Base-by-base conservation (phyloP, 1,284 basidiomycete genomes). In the Moesziomyces globuligerus region DNA sequence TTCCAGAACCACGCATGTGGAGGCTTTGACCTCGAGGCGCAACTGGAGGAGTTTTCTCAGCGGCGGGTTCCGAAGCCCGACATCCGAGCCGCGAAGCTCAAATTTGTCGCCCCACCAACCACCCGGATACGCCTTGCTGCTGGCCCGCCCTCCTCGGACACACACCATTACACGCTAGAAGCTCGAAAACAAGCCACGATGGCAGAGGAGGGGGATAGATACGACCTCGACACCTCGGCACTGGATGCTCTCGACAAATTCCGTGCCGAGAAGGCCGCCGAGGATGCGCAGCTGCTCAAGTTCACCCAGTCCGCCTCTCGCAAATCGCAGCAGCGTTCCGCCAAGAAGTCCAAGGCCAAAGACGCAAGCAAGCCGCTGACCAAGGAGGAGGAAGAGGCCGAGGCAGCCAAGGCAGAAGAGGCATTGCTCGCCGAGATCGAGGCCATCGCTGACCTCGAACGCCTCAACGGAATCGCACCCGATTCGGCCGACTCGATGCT, bases 241-340 rank as follows among this genome's bases (percentile, higher is more conserved):
- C 69, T 81, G 11, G 77, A 79, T 7, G 62, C 76, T 15, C 64
- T 83, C 38, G 67, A 69, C 48, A 58, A 48, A n/a, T 81, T 83
- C 56, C 61, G 74, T 39, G 48, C 62, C 13, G 76, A 81, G 26
- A 77, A 74, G 38, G 74, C 60, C 0, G 75, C 77, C 4, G 75
- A 72, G 21, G 76, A 81, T 45, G 64, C 68, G 8, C 53, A 72
- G 38, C 72, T 81, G 43, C 44, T 69, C 48, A 47, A 45, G 15
- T 69, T 59, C 37, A 39, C 59, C 17, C 54, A 57, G 11, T 51
- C 51, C 6, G 58, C 54, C 20, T 50, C 62, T 17, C 56, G 48
- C 43, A 55, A 54, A 20, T 24, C 55, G 24, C 29, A 34, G n/a
- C 37, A 39, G 37, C 37, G 21, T 10, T 23, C 37, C 10, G 9